Evolutionary conservation across 2,329 filamentous ascomycete genomes (phyloP).

Genomic region (Leptoxyphium fumago): DNA sequence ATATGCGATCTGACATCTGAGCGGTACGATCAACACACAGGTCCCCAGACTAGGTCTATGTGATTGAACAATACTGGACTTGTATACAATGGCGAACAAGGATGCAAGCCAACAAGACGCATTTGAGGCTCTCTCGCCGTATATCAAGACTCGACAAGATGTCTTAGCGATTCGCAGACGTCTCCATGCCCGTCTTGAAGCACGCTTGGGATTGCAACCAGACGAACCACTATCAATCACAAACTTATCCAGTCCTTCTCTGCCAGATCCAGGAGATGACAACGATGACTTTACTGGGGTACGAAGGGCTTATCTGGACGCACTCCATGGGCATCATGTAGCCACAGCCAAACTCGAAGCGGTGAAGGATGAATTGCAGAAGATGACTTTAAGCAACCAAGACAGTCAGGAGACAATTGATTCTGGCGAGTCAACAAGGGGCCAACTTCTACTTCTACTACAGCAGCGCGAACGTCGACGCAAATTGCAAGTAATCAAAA

Average conservation of each 20-base stretch:
- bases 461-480: neutral
- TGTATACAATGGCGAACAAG: neutral
- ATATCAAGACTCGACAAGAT: conserved; percentile 16
- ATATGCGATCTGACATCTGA: too few species aligned
- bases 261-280: conserved; percentile 4
- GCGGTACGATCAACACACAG: too few species aligned
- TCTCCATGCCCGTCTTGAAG: conserved; percentile 13
- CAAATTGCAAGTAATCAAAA: neutral
- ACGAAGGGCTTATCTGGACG: conserved; percentile 16
- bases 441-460: neutral
- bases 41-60: too few species aligned
- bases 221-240: conserved; percentile 1
- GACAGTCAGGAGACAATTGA: neutral
- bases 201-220: conserved; percentile 3
- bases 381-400: neutral
- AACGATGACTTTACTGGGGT: conserved; percentile 12
- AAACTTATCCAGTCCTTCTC: conserved; percentile 1
- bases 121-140: conserved; percentile 14
- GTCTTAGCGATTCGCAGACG: conserved; percentile 12
- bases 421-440: neutral
- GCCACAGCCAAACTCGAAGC: conserved; percentile 16
- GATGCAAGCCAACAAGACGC: conserved; percentile 13
- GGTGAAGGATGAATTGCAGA: conserved; percentile 14
- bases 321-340: conserved; percentile 14
- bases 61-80: neutral